Percentiles rank a stretch among this genome's conserved stretches.
phyloP scores from a whole-genome alignment of 2,329 filamentous ascomycete species.

The Fusarium sp. region DNA sequence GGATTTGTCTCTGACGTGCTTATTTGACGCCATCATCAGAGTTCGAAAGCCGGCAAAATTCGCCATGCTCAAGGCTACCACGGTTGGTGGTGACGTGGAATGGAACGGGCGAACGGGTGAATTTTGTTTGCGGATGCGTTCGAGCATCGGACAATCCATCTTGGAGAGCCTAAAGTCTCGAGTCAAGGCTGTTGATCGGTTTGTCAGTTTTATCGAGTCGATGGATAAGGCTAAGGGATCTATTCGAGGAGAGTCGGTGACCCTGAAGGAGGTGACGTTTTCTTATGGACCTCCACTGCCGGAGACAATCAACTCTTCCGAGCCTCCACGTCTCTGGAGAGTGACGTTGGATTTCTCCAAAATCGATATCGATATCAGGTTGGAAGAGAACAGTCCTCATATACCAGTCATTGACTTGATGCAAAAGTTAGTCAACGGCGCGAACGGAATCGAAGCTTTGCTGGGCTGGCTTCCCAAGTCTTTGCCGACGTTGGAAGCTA shows the following conservation, averaged over 20 bases:
- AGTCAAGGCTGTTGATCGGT: constrained; percentile 72
- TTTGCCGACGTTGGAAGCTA: constrained; percentile 69
- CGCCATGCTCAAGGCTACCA: constrained; percentile 60
- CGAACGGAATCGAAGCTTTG: constrained; percentile 61
- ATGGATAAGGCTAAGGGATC: constrained; percentile 65
- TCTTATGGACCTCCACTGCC: constrained; percentile 62
- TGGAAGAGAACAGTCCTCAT: constrained; percentile 73
- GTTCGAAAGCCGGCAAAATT: constrained; percentile 65
- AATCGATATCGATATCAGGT: constrained; percentile 63
- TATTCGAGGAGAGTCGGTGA: constrained; percentile 66
- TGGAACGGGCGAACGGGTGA: constrained; percentile 68
- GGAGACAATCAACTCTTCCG: constrained; percentile 3
- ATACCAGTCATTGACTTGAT: constrained; percentile 68
- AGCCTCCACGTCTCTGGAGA: constrained; percentile 53
- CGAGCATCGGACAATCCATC: constrained; percentile 66
- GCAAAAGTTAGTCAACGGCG: constrained; percentile 64
- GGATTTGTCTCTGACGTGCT: constrained; percentile 47
- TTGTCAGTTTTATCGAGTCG: constrained; percentile 75
- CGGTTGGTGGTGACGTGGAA: constrained; percentile 66
- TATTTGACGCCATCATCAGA: constrained; percentile 63
- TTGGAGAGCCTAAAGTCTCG: constrained; percentile 67
- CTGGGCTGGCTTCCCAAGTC: constrained; percentile 66
- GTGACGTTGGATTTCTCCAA: constrained; percentile 67
- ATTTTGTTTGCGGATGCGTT: constrained; percentile 69
- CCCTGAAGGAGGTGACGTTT: constrained; percentile 71